Evolutionary conservation across 2,329 filamentous ascomycete genomes (phyloP).

Genomic region (Thelonectria rubi): DNA sequence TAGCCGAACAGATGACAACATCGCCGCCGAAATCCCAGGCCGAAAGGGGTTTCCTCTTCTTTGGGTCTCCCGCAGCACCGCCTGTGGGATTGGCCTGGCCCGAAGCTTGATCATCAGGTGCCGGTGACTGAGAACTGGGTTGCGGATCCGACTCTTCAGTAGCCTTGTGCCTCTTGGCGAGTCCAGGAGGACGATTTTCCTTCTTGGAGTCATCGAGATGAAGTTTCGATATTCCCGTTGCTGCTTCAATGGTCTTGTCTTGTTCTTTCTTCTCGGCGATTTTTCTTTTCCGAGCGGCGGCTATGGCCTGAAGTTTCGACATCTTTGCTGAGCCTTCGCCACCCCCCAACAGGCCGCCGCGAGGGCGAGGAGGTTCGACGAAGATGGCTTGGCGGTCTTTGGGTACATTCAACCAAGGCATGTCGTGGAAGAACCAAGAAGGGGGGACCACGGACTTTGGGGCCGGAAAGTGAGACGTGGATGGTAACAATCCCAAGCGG

Average conservation of each 20-base stretch:
- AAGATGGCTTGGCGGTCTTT: slow-evolving; percentile 71
- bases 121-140: slow-evolving; percentile 8
- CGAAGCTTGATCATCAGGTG: not conserved
- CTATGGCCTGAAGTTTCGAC: slow-evolving; percentile 91
- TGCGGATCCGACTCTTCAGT: slow-evolving; percentile 7
- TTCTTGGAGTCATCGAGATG: slow-evolving; percentile 45
- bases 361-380: slow-evolving; percentile 62
- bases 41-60: not conserved
- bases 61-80: not conserved
- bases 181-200: slow-evolving; percentile 38
- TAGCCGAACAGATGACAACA: slow-evolving; percentile 1
- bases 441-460: slow-evolving; percentile 37
- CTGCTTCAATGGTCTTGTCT: slow-evolving; percentile 38
- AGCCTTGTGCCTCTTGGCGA: slow-evolving; percentile 40
- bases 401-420: slow-evolving; percentile 84
- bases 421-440: slow-evolving; percentile 79
- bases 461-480: slow-evolving; percentile 26
- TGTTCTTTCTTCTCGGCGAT: slow-evolving; percentile 66
- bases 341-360: slow-evolving; percentile 81
- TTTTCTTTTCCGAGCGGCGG: slow-evolving; percentile 86
- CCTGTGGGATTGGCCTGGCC: not conserved
- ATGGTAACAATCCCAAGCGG: slow-evolving; percentile 8
- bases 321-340: slow-evolving; percentile 72
- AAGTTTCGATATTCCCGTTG: slow-evolving; percentile 44
- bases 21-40: not conserved